phyloP scores from a whole-genome alignment of 768 basidiomycete genomes.

The Lactarius hatsudake region DNA sequence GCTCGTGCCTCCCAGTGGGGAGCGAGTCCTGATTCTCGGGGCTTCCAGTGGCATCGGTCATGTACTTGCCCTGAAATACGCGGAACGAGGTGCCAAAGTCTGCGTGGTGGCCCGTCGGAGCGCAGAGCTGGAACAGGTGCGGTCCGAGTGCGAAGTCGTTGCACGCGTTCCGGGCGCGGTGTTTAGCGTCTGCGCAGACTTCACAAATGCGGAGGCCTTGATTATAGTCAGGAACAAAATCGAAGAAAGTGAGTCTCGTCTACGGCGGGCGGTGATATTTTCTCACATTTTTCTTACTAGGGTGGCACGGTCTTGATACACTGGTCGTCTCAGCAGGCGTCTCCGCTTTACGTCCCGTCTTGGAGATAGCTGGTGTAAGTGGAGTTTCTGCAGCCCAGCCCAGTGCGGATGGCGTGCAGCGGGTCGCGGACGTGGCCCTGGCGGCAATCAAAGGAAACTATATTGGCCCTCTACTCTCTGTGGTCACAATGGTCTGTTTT shows the following conservation, averaged over 20 bases:
- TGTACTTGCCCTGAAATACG: slow-evolving; percentile 66
- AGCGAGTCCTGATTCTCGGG: slow-evolving; percentile 80
- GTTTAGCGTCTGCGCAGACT: slow-evolving; percentile 59
- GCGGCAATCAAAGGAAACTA: slow-evolving; percentile 65
- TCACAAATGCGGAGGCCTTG: slow-evolving; percentile 65
- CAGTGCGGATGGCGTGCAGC: slow-evolving; percentile 57
- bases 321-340: slow-evolving; percentile 81
- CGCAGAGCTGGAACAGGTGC: slow-evolving; percentile 54
- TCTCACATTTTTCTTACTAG: slow-evolving; percentile 38
- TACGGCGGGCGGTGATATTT: not conserved
- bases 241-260: slow-evolving; percentile 48
- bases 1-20: slow-evolving; percentile 44
- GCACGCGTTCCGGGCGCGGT: slow-evolving; percentile 32
- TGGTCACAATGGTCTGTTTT: slow-evolving; percentile 63
- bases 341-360: slow-evolving; percentile 72
- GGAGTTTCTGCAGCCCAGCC: slow-evolving; percentile 35
- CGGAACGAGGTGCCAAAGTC: slow-evolving; percentile 67
- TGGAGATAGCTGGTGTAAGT: slow-evolving; percentile 63
- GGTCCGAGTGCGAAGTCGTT: slow-evolving; percentile 50
- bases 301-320: slow-evolving; percentile 82
- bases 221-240: slow-evolving; percentile 52
- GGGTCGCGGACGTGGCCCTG: slow-evolving; percentile 52
- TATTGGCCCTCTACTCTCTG: slow-evolving; percentile 64
- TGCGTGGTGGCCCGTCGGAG: slow-evolving; percentile 71
- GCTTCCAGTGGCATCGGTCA: slow-evolving; percentile 83